Percentiles rank a stretch among this genome's conserved stretches.
Evolutionary conservation across 768 basidiomycete species (phyloP).

Genomic region (Tulasnella sp.): DNA sequence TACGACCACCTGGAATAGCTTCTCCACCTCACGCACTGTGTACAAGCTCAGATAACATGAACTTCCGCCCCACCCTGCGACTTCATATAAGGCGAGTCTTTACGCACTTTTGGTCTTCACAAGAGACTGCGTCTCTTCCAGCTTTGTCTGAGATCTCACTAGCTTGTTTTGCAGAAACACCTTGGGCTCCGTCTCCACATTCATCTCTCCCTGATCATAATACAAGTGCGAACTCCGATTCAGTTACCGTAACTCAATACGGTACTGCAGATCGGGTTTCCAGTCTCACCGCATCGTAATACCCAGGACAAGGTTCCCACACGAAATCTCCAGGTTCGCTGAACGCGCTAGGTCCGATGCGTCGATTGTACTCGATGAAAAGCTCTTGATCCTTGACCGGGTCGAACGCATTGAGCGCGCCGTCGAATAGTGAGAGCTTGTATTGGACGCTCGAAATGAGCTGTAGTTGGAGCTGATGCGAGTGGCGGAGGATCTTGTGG

Average conservation of each 20-base stretch:
- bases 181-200: conserved; percentile 57
- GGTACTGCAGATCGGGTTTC: not conserved
- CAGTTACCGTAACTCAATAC: not conserved
- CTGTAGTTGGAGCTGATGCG: conserved; percentile 43
- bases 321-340: conserved; percentile 50
- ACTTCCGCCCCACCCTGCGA: not conserved
- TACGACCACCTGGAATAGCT: conserved; percentile 36
- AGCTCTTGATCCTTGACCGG: conserved; percentile 52
- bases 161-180: conserved; percentile 74
- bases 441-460: conserved; percentile 43
- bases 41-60: conserved; percentile 12
- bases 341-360: conserved; percentile 36
- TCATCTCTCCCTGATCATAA: conserved; percentile 42
- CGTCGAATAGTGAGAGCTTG: conserved; percentile 27
- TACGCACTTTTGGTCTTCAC: conserved; percentile 53
- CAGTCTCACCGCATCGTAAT: conserved; percentile 61
- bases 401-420: conserved; percentile 41
- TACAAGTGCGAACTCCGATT: not conserved
- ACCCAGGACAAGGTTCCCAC: conserved; percentile 62
- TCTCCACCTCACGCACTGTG: conserved; percentile 45
- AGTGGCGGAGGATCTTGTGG: conserved; percentile 42
- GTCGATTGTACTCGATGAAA: conserved; percentile 60
- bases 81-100: not conserved
- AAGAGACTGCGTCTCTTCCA: conserved; percentile 49
- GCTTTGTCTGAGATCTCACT: conserved; percentile 43